Evolutionary conservation across 352 stramenopile species (phyloP).

Genomic region (Phytophthora capsici): DNA sequence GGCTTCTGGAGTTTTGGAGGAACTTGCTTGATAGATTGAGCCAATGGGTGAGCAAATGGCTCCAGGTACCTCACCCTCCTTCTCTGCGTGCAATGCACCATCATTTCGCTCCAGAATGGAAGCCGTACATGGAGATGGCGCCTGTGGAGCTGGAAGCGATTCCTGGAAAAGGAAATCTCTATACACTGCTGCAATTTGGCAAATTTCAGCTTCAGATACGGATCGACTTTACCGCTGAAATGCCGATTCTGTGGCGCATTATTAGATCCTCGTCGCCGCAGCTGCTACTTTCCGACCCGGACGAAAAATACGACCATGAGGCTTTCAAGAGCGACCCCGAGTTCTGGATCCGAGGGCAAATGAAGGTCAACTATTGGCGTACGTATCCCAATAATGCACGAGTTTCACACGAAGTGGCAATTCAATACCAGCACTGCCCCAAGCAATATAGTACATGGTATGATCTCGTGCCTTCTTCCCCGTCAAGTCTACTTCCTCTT

Average conservation of each 20-base stretch:
- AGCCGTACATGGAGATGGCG: slow-evolving; percentile 35
- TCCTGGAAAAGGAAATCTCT: slow-evolving; percentile 20
- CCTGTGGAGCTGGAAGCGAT: slow-evolving; percentile 27
- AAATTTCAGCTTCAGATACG: slow-evolving; percentile 56
- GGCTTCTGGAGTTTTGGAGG: slow-evolving; percentile 55
- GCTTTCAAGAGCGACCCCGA: slow-evolving; percentile 30
- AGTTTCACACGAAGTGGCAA: slow-evolving; percentile 29
- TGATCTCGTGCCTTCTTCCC: slow-evolving; percentile 28
- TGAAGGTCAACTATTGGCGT: slow-evolving; percentile 46
- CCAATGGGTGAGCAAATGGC: slow-evolving; percentile 29
- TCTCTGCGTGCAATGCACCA: slow-evolving; percentile 56
- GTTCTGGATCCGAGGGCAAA: slow-evolving; percentile 47
- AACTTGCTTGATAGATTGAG: slow-evolving; percentile 43
- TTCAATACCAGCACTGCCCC: slow-evolving; percentile 46
- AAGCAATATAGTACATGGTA: slow-evolving; percentile 41
- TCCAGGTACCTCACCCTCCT: slow-evolving; percentile 27
- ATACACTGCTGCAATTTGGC: slow-evolving; percentile 41
- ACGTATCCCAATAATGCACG: slow-evolving; percentile 11
- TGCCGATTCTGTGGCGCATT: slow-evolving; percentile 59
- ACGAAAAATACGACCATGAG: slow-evolving; percentile 7
- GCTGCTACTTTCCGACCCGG: slow-evolving; percentile 13
- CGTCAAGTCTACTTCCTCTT: slow-evolving; percentile 22
- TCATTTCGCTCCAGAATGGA: slow-evolving; percentile 52
- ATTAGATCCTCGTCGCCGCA: slow-evolving; percentile 37
- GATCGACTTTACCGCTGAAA: slow-evolving; percentile 37